These are phyloP conservation scores for Monosporozyma yasuniensis DNA, from an alignment of 805 yeast genomes.

Conservation along the genomic window DNA sequence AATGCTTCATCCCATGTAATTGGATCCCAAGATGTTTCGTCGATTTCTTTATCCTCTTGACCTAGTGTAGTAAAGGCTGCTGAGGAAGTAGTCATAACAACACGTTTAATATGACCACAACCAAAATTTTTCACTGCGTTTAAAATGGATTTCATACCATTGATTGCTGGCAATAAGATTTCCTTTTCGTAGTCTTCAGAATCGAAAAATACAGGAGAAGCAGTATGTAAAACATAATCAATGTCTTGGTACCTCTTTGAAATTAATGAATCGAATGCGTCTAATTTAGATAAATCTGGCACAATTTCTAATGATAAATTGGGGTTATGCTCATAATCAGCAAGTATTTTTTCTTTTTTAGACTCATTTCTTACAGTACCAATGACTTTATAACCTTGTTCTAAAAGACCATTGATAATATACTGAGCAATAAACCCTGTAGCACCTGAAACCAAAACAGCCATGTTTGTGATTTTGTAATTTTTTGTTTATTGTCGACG, in stretches of 20 bases:
- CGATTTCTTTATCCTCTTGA: constrained; percentile 5
- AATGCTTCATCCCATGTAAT: constrained; percentile 24
- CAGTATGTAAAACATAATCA: constrained; percentile 40
- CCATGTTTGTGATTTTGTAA: constrained; percentile 7
- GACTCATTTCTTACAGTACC: constrained; percentile 42
- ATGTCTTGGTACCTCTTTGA: constrained; percentile 33
- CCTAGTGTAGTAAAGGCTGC: constrained; percentile 34
- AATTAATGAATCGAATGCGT: constrained; percentile 41
- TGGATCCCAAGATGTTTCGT: constrained; percentile 33
- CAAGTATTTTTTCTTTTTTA: constrained; percentile 34
- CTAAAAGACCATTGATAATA: constrained; percentile 34
- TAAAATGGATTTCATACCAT: constrained; percentile 43
- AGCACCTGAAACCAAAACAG: constrained; percentile 44
- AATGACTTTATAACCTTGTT: constrained; percentile 34
- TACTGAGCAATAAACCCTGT: constrained; percentile 47
- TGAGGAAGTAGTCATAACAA: constrained; percentile 48
- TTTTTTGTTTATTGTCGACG: not conserved
- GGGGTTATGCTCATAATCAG: constrained; percentile 24
- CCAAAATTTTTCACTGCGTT: constrained; percentile 36
- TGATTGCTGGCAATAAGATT: constrained; percentile 43
- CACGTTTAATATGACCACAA: constrained; percentile 34
- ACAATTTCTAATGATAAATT: constrained; percentile 30
- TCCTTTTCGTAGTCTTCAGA: constrained; percentile 39
- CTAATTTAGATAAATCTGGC: constrained; percentile 26
- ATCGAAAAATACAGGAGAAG: constrained; percentile 36